Evolutionary conservation across 129 eudicot genomes (phyloP).

Genomic region (Cynara cardunculus): DNA sequence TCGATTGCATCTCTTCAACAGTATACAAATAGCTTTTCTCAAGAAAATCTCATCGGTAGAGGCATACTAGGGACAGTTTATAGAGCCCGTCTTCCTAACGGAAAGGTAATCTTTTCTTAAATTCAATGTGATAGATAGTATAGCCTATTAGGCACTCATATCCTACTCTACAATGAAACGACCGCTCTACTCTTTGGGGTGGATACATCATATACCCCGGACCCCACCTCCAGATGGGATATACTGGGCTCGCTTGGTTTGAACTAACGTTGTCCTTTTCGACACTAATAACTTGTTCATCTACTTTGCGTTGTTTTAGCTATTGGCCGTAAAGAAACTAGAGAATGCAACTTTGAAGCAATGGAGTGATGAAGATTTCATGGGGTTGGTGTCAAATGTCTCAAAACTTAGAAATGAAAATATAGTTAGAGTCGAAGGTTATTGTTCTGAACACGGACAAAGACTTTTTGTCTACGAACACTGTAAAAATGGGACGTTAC

Average conservation of each 20-base stretch:
- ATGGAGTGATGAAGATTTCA: conserved; percentile 56
- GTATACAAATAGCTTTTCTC: conserved; percentile 55
- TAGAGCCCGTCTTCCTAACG: conserved; percentile 49
- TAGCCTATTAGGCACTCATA: neutral
- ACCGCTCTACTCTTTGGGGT: too few relatives aligned
- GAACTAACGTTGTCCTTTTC: neutral
- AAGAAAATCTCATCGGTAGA: conserved; percentile 49
- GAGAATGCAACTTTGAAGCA: conserved; percentile 41
- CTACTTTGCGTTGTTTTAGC: conserved; percentile 26
- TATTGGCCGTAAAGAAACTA: conserved; percentile 72
- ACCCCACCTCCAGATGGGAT: neutral
- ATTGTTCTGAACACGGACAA: conserved; percentile 71
- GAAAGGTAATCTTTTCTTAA: conserved; percentile 43
- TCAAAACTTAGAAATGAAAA: conserved; percentile 59
- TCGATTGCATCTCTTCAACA: conserved; percentile 58
- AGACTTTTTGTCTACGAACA: conserved; percentile 58
- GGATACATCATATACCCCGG: too few relatives aligned
- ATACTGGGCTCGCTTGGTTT: neutral
- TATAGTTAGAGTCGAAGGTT: conserved; percentile 65
- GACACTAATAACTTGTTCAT: neutral
- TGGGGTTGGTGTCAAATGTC: conserved; percentile 50
- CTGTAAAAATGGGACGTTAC: conserved; percentile 63
- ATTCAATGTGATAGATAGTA: neutral
- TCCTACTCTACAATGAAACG: too few relatives aligned
- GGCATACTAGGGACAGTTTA: conserved; percentile 60